These are phyloP conservation scores for Solanum infundibuliforme DNA, from an alignment of 257 asterid genomes.

Conservation along the genomic window DNA sequence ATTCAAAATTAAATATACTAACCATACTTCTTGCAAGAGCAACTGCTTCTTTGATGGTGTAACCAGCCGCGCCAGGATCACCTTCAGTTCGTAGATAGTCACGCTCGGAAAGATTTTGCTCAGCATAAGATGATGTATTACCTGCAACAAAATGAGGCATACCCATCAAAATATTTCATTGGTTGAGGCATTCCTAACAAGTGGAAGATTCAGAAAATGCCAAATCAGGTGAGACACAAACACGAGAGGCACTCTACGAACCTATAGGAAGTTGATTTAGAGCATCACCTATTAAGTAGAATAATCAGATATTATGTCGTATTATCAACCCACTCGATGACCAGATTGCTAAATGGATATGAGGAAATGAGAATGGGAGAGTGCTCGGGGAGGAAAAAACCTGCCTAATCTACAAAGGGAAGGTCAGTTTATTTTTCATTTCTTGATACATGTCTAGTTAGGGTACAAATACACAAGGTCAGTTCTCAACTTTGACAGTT, in stretches of 20 bases:
- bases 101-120: slow-evolving; percentile 45
- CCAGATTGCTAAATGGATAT: neutral
- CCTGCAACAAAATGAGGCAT: slow-evolving; percentile 24
- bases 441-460: neutral
- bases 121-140: slow-evolving; percentile 24
- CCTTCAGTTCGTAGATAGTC: slow-evolving; percentile 95
- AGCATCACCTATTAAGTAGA: neutral
- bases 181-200: neutral
- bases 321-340: neutral
- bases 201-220: neutral
- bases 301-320: neutral
- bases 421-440: neutral
- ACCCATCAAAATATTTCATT: slow-evolving; percentile 6
- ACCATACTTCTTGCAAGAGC: slow-evolving; percentile 88
- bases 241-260: neutral
- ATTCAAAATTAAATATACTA: slow-evolving; percentile 16
- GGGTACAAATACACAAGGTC: neutral
- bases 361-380: neutral
- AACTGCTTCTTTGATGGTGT: slow-evolving; percentile 83
- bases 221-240: neutral
- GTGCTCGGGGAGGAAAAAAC: neutral
- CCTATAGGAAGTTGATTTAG: neutral
- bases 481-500: neutral
- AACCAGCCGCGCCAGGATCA: slow-evolving; percentile 93
- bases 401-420: neutral